These are phyloP conservation scores for Larix sibirica DNA, from an alignment of 83 land plant species.

Conservation along the genomic window DNA sequence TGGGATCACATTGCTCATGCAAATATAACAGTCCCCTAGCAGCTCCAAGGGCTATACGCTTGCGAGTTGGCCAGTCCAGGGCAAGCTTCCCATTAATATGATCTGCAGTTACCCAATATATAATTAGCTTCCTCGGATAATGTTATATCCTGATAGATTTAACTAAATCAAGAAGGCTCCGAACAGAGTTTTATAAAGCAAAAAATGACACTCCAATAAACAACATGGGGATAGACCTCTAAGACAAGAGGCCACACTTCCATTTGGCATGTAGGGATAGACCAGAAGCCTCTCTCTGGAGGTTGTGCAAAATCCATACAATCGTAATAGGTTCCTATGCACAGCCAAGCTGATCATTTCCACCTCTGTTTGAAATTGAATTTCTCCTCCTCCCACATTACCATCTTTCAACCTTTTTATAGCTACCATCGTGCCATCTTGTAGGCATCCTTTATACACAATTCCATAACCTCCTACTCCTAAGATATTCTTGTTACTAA, in stretches of 20 bases:
- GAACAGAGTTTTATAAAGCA: no score
- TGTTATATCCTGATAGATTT: no score
- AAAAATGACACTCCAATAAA: not conserved
- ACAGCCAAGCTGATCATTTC: conserved; percentile 77
- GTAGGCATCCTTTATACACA: conserved; percentile 47
- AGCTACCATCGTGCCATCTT: conserved; percentile 52
- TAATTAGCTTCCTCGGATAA: no score
- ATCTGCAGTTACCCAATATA: conserved; percentile 29
- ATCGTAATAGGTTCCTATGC: conserved; percentile 69
- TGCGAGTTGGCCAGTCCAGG: conserved; percentile 66
- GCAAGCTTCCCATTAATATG: conserved; percentile 44
- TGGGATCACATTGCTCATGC: conserved; percentile 79
- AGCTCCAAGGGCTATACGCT: conserved; percentile 60
- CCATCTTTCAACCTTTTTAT: conserved; percentile 65
- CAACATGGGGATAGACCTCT: conserved; percentile 47
- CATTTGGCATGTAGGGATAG: conserved; percentile 83
- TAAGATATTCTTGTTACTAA: conserved; percentile 43
- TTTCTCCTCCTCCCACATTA: conserved; percentile 56
- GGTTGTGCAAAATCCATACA: conserved; percentile 81
- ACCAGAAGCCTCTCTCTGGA: conserved; percentile 71
- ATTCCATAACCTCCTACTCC: conserved; percentile 53
- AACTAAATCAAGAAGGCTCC: no score
- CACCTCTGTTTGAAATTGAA: conserved; percentile 76
- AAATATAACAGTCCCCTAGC: conserved; percentile 65
- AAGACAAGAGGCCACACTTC: conserved; percentile 80